Conservation (phyloP, 805 yeast genomes). For the Yamadazyma philogaea region DNA sequence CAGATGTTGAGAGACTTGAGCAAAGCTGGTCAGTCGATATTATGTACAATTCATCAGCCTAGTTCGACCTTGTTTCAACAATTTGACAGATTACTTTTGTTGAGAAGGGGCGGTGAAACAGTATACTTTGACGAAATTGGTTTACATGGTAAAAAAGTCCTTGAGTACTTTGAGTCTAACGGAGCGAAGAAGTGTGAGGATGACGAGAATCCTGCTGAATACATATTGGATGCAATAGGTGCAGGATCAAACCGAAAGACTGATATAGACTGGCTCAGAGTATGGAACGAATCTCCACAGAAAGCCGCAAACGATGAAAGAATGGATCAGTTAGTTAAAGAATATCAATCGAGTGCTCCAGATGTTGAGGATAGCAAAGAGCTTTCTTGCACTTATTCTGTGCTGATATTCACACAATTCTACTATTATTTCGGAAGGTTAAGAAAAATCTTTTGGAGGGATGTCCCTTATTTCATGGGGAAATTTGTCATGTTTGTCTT, state of each 20-base stretch:
- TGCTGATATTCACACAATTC: slow-evolving; percentile 25
- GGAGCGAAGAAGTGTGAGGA: slow-evolving; percentile 52
- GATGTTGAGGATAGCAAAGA: slow-evolving; percentile 18
- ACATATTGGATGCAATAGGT: slow-evolving; percentile 86
- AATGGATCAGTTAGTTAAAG: slow-evolving; percentile 42
- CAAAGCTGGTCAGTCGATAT: slow-evolving; percentile 60
- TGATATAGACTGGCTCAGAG: slow-evolving; percentile 64
- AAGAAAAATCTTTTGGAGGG: slow-evolving; percentile 58
- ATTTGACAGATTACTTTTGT: slow-evolving; percentile 27
- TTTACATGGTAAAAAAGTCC: slow-evolving; percentile 52
- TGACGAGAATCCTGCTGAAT: slow-evolving; percentile 52
- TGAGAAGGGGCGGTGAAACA: slow-evolving; percentile 45
- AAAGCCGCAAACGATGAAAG: slow-evolving; percentile 54
- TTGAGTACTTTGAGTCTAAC: slow-evolving; percentile 63
- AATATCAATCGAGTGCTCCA: slow-evolving; percentile 30
- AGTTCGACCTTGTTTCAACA: slow-evolving; percentile 47
- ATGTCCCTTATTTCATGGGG: slow-evolving; percentile 31
- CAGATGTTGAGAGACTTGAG: slow-evolving; percentile 47
- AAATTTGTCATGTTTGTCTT: slow-evolving; percentile 53
- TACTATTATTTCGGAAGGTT: slow-evolving; percentile 44
- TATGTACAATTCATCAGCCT: slow-evolving; percentile 57
- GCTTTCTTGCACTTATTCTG: slow-evolving; percentile 25
- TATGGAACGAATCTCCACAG: slow-evolving; percentile 63
- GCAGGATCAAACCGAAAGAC: slow-evolving; percentile 78
- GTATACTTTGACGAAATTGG: slow-evolving; percentile 84